These are phyloP conservation scores for Fusarium sp. DNA, from an alignment of 2,329 filamentous ascomycete species.

Conservation along the genomic window DNA sequence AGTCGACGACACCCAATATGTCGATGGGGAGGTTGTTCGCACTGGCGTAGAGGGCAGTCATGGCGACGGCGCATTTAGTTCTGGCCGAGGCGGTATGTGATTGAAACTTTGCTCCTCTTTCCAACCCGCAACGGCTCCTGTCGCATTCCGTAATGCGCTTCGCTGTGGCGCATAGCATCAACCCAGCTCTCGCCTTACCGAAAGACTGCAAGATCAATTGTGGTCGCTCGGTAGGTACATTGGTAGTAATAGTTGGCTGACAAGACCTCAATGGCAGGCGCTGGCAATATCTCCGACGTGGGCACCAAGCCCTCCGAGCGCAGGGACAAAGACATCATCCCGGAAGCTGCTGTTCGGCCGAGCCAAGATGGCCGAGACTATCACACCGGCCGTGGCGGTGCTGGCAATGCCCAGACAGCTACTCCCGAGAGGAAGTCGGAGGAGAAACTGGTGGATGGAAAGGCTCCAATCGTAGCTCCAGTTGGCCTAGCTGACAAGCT, in stretches of 20 bases:
- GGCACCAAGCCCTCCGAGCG: conserved; percentile 58
- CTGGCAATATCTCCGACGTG: conserved; percentile 71
- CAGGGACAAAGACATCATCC: conserved; percentile 67
- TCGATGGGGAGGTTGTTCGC: conserved; percentile 75
- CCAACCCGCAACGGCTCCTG: neutral
- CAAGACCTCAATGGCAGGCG: conserved; percentile 57
- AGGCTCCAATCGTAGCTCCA: conserved; percentile 50
- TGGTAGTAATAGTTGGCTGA: conserved; percentile 17
- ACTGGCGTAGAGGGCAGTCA: conserved; percentile 69
- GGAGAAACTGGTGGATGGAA: conserved; percentile 49
- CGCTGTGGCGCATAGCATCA: conserved; percentile 1
- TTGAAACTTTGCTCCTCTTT: conserved; percentile 5
- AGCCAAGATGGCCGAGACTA: conserved; percentile 65
- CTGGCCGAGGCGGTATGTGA: conserved; percentile 70
- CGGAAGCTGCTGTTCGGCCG: conserved; percentile 66
- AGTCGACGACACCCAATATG: conserved; percentile 71
- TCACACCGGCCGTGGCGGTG: conserved; percentile 74
- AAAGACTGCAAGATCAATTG: neutral
- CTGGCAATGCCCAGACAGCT: conserved; percentile 67
- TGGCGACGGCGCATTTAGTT: conserved; percentile 71
- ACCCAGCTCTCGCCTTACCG: neutral
- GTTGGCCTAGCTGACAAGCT: conserved; percentile 70
- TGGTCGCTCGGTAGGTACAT: neutral
- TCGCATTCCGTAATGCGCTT: conserved; percentile 10
- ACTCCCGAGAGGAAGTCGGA: conserved; percentile 51